A percentile compares a stretch with the other conserved stretches of the same genome.
phyloP scores from a whole-genome alignment of 805 yeast genomes.

The Kodamaea hsintzibuensis region DNA sequence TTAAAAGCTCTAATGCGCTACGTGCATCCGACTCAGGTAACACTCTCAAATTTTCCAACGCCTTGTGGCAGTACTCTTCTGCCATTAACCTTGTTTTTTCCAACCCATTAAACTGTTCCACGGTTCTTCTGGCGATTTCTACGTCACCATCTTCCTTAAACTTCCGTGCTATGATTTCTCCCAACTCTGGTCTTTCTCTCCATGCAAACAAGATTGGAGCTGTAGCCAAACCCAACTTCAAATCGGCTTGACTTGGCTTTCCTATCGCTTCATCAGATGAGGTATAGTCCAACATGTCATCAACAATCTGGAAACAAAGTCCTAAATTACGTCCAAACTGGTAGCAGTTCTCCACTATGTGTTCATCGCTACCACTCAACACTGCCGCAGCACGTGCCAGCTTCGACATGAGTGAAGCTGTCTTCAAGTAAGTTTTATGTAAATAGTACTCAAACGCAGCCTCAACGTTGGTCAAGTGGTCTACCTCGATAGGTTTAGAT shows the following conservation, averaged over 20 bases:
- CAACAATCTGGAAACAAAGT: slow-evolving; percentile 92
- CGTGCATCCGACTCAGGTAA: slow-evolving; percentile 90
- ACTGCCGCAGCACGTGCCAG: slow-evolving; percentile 93
- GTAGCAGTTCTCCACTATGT: slow-evolving; percentile 81
- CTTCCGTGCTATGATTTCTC: slow-evolving; percentile 79
- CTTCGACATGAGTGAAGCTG: slow-evolving; percentile 93
- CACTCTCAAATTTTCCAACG: slow-evolving; percentile 65
- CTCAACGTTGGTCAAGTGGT: slow-evolving; percentile 65
- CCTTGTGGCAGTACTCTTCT: slow-evolving; percentile 70
- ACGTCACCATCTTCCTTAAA: slow-evolving; percentile 82
- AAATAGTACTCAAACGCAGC: slow-evolving; percentile 95
- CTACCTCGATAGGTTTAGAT: slow-evolving; percentile 36
- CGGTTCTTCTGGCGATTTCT: slow-evolving; percentile 75
- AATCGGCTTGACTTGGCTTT: slow-evolving; percentile 94
- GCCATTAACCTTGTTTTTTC: slow-evolving; percentile 77
- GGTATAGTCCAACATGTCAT: slow-evolving; percentile 93
- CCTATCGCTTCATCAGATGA: slow-evolving; percentile 84
- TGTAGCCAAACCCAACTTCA: slow-evolving; percentile 91
- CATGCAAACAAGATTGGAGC: slow-evolving; percentile 96
- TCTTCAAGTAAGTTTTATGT: slow-evolving; percentile 93
- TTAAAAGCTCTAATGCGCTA: slow-evolving; percentile 80
- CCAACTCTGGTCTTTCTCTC: slow-evolving; percentile 83
- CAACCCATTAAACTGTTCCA: slow-evolving; percentile 70
- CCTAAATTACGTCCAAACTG: slow-evolving; percentile 93
- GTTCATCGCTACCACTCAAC: slow-evolving; percentile 76